Percentiles rank a stretch among this genome's conserved stretches.
Conservation (phyloP, 2,329 filamentous ascomycete genomes). For the Colletotrichum echinochloae region DNA sequence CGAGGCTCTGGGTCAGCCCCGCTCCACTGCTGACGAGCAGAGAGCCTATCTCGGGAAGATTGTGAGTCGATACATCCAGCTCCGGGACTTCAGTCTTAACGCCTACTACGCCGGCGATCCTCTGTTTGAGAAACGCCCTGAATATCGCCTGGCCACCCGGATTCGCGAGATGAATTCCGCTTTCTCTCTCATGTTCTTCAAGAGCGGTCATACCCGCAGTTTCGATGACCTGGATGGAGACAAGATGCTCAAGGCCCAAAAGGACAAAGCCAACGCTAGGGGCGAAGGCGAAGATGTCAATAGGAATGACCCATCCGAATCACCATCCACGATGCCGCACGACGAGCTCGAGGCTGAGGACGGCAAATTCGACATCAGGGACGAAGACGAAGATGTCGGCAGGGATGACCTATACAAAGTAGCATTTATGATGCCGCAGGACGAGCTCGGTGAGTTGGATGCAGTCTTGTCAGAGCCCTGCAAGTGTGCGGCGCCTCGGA, state of each 20-base stretch:
- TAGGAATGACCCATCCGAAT: neutral
- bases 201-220: conserved; percentile 41
- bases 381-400: neutral
- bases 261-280: conserved; percentile 36
- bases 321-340: neutral
- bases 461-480: conserved; percentile 37
- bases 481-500: conserved; percentile 2
- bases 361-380: conserved; percentile 28
- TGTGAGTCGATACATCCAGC: conserved; percentile 46
- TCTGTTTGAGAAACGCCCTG: conserved; percentile 45
- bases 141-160: conserved; percentile 53
- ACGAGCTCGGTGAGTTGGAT: conserved; percentile 10
- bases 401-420: neutral
- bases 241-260: conserved; percentile 40
- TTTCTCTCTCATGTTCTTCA: conserved; percentile 48
- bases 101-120: conserved; percentile 50
- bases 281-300: neutral
- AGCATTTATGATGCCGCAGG: neutral
- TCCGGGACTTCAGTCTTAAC: conserved; percentile 50
- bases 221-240: conserved; percentile 35
- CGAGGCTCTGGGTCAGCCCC: conserved; percentile 48
- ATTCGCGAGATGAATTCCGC: conserved; percentile 53
- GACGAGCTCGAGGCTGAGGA: conserved; percentile 1
- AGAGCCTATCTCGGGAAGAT: conserved; percentile 51
- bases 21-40: conserved; percentile 48